A percentile compares a stretch with the other conserved stretches of the same genome.
These are phyloP conservation scores for Ogataea sp. DNA, from an alignment of 805 yeast species.

Conservation along the genomic window DNA sequence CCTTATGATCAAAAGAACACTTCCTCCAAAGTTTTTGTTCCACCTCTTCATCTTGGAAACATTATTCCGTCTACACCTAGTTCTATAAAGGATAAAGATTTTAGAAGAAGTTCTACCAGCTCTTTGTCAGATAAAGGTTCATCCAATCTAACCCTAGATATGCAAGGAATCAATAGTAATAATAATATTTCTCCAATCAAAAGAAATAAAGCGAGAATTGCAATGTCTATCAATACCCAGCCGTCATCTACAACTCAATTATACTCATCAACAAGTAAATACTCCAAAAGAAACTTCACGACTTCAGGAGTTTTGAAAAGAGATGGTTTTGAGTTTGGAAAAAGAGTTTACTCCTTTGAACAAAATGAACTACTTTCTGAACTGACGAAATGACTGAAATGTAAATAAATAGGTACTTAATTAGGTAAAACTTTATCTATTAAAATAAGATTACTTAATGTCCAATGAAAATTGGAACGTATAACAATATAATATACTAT, in stretches of 20 bases:
- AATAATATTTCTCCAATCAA: no score
- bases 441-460: no score
- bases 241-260: background rate
- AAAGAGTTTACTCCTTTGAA: slow-evolving; percentile 40
- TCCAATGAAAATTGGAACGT: no score
- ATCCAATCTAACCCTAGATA: no score
- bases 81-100: background rate
- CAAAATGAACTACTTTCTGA: slow-evolving; percentile 42
- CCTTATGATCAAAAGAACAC: slow-evolving; percentile 1
- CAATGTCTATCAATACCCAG: no score
- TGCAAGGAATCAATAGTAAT: no score
- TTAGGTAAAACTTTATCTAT: background rate
- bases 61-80: background rate
- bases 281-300: slow-evolving; percentile 10
- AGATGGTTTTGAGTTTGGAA: slow-evolving; percentile 5
- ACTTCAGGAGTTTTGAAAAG: background rate
- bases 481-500: no score
- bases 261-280: background rate
- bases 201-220: no score
- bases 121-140: no score
- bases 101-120: no score
- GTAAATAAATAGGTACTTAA: background rate
- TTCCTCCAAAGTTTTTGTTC: background rate
- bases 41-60: background rate
- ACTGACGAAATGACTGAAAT: slow-evolving; percentile 23